Evolutionary conservation across 805 yeast species (phyloP), one percentile per base, ranked within the genome.

Genomic region (Saturnispora sanitii): DNA sequence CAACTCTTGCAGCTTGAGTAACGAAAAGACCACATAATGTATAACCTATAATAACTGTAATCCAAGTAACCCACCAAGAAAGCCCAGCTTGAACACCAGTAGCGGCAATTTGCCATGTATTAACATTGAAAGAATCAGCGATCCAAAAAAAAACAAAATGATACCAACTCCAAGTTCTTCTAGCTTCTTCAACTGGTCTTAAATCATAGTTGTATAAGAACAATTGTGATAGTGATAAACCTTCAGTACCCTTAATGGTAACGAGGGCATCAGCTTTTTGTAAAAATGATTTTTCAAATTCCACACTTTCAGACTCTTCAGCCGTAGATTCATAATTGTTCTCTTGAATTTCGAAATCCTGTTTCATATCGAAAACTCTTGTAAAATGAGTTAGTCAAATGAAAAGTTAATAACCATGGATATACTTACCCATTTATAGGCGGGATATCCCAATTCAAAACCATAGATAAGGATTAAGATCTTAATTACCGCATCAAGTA

Each of bases 61-160:
- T 62, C 94, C 95, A 86, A 11, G 82, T 77, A 55, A 79, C 87
- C 94, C 94, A 86, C 94, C 95, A 85, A 15, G 79, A 73, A 61
- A 86, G 64, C 9, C 92, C 92, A 18, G 77, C 75, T 40, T 69
- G 66, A 43, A 82, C 79, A 52, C 94, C 94, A 0, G 94, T 82
- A 7, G 90, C 78, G 2, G 94, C 95, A 51, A 86, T 84, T 65
- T 82, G 87, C 86, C 90, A 85, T 5, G 95, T 84, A 58, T 83
- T 85, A 55, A 86, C 77, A 61, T 86, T 86, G 65, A 86, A 83
- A 25, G 94, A 78, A 57, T 86, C 96, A 0, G 95, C 86, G 43
- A 86, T 60, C 96, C 96, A 86, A 52, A 83, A 82, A 48, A 73
- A 76, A 12, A 82, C 77, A 56, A 65, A 86, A 58, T 85, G 83